phyloP scores from a whole-genome alignment of 2,329 filamentous ascomycete species.

The Akanthomyces lecanii region DNA sequence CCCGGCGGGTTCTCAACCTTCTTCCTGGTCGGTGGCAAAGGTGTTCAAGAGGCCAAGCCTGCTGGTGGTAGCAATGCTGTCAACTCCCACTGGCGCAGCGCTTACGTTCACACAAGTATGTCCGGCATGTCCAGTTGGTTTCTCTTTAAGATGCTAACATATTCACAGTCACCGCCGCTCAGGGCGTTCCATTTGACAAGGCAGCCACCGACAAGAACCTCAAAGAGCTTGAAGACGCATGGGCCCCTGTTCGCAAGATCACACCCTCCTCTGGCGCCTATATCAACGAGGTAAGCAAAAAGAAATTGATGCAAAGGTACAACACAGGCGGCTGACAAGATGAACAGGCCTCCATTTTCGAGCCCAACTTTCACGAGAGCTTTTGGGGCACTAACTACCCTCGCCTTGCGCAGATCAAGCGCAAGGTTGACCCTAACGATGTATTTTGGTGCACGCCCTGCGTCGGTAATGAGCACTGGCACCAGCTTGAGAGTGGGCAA shows the following conservation, averaged over 20 bases:
- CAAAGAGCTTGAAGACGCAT: conserved; percentile 23
- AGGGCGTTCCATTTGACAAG: conserved; percentile 31
- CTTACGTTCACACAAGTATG: conserved; percentile 35
- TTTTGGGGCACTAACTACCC: conserved; percentile 46
- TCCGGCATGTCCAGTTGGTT: not conserved
- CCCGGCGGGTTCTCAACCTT: conserved; percentile 28
- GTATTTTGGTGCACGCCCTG: conserved; percentile 47
- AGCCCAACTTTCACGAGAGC: conserved; percentile 34
- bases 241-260: conserved; percentile 36
- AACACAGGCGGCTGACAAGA: not conserved
- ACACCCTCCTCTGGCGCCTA: conserved; percentile 41
- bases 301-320: too few species aligned
- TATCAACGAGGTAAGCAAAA: conserved; percentile 38
- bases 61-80: conserved; percentile 42
- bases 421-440: conserved; percentile 41
- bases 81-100: conserved; percentile 44
- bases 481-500: conserved; percentile 22
- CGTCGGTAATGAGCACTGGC: conserved; percentile 43
- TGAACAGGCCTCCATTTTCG: conserved; percentile 32
- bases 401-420: conserved; percentile 42
- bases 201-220: conserved; percentile 28
- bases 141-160: not conserved
- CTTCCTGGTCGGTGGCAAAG: conserved; percentile 42
- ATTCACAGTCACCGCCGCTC: conserved; percentile 24
- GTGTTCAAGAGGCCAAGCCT: conserved; percentile 39